A percentile compares a stretch with the other conserved stretches of the same genome.
Conservation (phyloP, 2,329 filamentous ascomycete species). For the Cordyceps tenuipes region DNA sequence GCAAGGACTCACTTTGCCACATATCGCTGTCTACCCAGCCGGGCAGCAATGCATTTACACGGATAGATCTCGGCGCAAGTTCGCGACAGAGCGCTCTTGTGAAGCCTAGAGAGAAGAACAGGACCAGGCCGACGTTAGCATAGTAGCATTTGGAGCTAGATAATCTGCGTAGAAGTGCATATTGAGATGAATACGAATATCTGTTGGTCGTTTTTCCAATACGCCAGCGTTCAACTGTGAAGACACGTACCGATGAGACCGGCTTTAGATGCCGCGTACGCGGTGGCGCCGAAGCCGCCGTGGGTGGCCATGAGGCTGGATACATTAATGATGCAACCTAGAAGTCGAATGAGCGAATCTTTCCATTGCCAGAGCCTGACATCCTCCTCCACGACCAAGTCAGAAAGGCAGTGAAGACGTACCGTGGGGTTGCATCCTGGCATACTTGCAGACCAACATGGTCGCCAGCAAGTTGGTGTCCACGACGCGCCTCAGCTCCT, state of each 20-base stretch:
- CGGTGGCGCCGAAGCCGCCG: slow-evolving; percentile 60
- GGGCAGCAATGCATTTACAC: slow-evolving; percentile 74
- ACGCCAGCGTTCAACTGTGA: background rate
- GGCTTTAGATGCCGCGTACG: slow-evolving; percentile 74
- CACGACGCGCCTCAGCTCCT: slow-evolving; percentile 49
- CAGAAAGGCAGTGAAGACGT: background rate
- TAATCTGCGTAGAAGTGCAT: background rate
- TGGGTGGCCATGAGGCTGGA: slow-evolving; percentile 65
- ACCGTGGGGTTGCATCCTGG: slow-evolving; percentile 27
- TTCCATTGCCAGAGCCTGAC: background rate
- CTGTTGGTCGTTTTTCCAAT: background rate
- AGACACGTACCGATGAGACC: slow-evolving; percentile 56
- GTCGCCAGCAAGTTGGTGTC: slow-evolving; percentile 63
- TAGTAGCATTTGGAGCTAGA: background rate
- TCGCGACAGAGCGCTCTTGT: slow-evolving; percentile 60
- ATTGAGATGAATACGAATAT: background rate
- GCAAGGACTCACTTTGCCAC: slow-evolving; percentile 53
- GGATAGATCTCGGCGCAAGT: slow-evolving; percentile 51
- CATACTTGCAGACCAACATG: slow-evolving; percentile 50
- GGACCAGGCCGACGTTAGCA: slow-evolving; percentile 1
- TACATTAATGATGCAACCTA: slow-evolving; percentile 71
- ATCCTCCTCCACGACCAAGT: too few species aligned
- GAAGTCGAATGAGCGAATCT: background rate
- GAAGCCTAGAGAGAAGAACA: slow-evolving; percentile 41
- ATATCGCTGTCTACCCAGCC: slow-evolving; percentile 79